Evolutionary conservation across 352 stramenopile genomes (phyloP), one percentile per base, ranked within the genome.

Genomic region (Phytophthora hybrid): DNA sequence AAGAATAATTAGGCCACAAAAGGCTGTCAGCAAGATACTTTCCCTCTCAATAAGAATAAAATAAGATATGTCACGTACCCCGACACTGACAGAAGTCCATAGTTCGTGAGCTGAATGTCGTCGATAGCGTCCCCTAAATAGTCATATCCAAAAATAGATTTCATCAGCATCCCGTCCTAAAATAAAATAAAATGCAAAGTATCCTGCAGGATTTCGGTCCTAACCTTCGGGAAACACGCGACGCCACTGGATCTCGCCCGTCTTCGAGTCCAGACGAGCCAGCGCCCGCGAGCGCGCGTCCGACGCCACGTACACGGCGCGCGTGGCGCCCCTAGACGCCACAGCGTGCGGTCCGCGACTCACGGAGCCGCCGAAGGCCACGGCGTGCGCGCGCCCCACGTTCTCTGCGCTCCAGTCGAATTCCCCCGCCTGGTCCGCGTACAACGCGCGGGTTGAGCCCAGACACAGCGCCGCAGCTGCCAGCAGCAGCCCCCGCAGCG

Each of bases 401-500:
- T 93, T 84, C 71, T 93, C 61, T 14, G 79, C 65, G 55, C 82
- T 89, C 88, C 88, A 96, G 83, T 96, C 89, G 59, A 94, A 88
- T 63, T 94, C 74, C 3, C 87, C 89, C 5, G 83, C 85, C 64
- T 96, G 89, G 70, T 96, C 89, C 44, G 89, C 84, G 70, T 84
- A 94, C 53, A 96, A 82, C 18, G 75, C 87, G 54, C 34, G 59
- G 26, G 71, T 51, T 16, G 53, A 26, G 21, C 71, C 54, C 47
- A 84, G 29, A 62, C 63, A 78, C 32, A 89, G 72, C 69, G 74
- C 66, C 49, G 56, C 53, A 18, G 56, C 71, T 39, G 63, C 52
- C 21, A 82, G 46, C n/a, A 76, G 66, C 53, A 79, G 60, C 58
- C 66, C 47, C 46, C 52, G 66, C 68, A 73, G 57, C 59, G 73